Percentiles rank a stretch among this genome's conserved stretches.
These are phyloP conservation scores for Fusarium beomiforme DNA, from an alignment of 2,329 filamentous ascomycete species.

Conservation along the genomic window DNA sequence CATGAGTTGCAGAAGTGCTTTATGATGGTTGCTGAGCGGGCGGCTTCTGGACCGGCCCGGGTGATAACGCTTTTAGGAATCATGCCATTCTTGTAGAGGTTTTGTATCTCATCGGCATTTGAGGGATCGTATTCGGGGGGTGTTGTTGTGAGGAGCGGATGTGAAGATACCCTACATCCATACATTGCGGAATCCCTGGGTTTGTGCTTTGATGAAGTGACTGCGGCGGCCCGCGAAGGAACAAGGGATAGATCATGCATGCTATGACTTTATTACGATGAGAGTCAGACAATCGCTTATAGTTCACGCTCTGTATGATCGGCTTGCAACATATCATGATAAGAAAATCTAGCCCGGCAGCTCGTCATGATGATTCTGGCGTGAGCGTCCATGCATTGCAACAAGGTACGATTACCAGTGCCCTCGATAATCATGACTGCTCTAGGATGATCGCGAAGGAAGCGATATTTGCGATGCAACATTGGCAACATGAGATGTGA, in stretches of 20 bases:
- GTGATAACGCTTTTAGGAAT: not conserved
- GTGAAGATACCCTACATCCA: not conserved
- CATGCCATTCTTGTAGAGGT: not conserved
- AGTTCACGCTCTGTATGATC: not conserved
- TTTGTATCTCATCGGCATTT: not conserved
- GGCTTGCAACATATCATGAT: not conserved
- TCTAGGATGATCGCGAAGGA: not conserved
- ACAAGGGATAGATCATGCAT: not conserved
- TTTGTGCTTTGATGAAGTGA: not conserved
- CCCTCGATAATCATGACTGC: not conserved
- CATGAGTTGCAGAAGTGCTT: not conserved
- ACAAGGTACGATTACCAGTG: slow-evolving; percentile 1
- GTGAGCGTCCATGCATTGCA: not conserved
- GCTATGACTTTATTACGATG: not conserved
- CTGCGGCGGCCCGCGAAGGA: not conserved
- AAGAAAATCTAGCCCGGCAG: not conserved
- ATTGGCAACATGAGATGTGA: not conserved
- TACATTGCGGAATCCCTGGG: not conserved
- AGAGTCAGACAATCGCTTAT: not conserved
- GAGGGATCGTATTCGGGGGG: not conserved
- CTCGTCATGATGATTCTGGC: not conserved
- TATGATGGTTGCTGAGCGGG: not conserved
- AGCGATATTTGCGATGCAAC: slow-evolving; percentile 16
- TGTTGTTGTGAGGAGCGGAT: not conserved
- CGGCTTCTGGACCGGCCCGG: slow-evolving; percentile 1